phyloP scores from a whole-genome alignment of 2,329 filamentous ascomycete species.

The Diaporthe citri region DNA sequence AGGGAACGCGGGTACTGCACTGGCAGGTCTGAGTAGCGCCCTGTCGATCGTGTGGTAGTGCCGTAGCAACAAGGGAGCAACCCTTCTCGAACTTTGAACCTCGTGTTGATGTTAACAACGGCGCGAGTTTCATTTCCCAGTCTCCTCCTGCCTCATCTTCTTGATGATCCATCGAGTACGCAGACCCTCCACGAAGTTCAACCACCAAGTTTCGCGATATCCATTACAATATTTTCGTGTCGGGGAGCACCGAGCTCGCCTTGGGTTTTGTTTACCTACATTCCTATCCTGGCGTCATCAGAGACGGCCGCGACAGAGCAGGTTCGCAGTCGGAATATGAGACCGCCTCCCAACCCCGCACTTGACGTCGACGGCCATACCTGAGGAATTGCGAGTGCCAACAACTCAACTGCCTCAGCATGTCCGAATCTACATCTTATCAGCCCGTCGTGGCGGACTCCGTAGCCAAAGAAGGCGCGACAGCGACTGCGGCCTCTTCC shows the following conservation, averaged over 20 bases:
- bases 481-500: not conserved
- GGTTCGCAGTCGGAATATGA: conserved; percentile 12
- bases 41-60: conserved; percentile 30
- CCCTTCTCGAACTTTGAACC: conserved; percentile 11
- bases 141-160: not conserved
- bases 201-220: not conserved
- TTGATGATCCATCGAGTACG: not conserved
- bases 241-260: not conserved
- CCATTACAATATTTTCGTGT: not conserved
- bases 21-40: conserved; percentile 5
- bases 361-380: not conserved
- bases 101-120: conserved; percentile 15
- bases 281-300: not conserved
- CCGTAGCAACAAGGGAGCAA: conserved; percentile 34
- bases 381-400: not conserved
- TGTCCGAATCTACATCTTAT: conserved; percentile 31
- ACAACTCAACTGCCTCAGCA: not conserved
- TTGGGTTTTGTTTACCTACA: conserved; percentile 24
- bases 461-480: conserved; percentile 39
- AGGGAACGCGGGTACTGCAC: conserved; percentile 4
- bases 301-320: not conserved
- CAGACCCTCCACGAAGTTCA: not conserved
- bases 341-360: conserved; percentile 11
- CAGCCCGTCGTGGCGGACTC: conserved; percentile 16
- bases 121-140: not conserved